Conservation (phyloP, 2,329 filamentous ascomycete species). For the Fusarium algeriense region DNA sequence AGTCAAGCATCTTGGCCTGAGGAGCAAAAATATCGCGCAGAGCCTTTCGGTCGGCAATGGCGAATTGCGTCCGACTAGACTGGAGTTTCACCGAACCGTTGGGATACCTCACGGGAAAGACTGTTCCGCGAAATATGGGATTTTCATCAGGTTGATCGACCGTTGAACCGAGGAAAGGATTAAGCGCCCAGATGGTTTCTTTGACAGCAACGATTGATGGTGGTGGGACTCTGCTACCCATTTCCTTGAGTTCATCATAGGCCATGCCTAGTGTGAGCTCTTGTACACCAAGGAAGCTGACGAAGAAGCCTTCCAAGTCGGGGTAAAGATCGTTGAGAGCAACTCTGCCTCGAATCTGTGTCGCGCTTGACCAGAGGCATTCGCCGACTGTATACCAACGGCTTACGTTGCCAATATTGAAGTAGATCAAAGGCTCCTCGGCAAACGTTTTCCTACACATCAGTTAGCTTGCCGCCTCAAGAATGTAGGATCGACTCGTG, state of each 20-base stretch:
- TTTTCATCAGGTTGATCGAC: conserved; percentile 2
- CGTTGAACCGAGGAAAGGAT: conserved; percentile 46
- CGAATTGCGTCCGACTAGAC: conserved; percentile 45
- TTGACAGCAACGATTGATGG: conserved; percentile 45
- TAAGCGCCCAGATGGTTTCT: conserved; percentile 50
- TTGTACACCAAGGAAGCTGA: conserved; percentile 47
- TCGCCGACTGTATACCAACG: conserved; percentile 48
- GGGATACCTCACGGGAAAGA: conserved; percentile 46
- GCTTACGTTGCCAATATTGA: conserved; percentile 3
- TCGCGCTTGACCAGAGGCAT: conserved; percentile 53
- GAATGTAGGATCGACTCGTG: rapidly evolving
- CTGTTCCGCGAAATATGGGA: conserved; percentile 10
- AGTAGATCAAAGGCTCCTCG: conserved; percentile 28
- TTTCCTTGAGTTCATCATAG: conserved; percentile 48
- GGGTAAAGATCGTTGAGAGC: conserved; percentile 48
- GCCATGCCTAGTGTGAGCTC: conserved; percentile 49
- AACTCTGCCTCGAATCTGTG: conserved; percentile 45
- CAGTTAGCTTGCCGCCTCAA: neutral
- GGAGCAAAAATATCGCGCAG: conserved; percentile 45
- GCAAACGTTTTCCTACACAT: conserved; percentile 5
- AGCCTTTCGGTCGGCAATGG: conserved; percentile 51
- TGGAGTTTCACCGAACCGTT: conserved; percentile 28
- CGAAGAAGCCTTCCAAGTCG: conserved; percentile 49
- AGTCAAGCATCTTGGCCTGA: conserved; percentile 52
- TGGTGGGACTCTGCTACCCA: conserved; percentile 4